A percentile compares a stretch with the other conserved stretches of the same genome.
Conservation (phyloP, 2,329 filamentous ascomycete genomes). For the Myotisia sp. region DNA sequence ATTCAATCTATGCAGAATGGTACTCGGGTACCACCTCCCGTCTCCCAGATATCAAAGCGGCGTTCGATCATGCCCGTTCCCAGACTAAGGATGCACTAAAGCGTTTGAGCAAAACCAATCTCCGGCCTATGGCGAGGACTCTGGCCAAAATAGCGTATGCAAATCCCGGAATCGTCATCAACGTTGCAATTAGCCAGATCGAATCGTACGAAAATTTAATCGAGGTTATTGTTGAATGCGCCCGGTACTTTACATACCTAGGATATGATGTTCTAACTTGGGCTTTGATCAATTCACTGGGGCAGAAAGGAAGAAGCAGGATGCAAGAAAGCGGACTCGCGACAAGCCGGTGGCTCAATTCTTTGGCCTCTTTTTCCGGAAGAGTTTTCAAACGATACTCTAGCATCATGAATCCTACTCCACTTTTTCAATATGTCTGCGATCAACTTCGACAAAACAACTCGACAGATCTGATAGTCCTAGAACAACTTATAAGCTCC, state of each 20-base stretch:
- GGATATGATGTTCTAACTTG: conserved; percentile 89
- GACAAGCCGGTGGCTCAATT: conserved; percentile 83
- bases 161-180: conserved; percentile 82
- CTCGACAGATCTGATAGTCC: conserved; percentile 76
- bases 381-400: conserved; percentile 78
- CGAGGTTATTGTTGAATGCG: conserved; percentile 85
- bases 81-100: conserved; percentile 82
- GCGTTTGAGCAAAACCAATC: conserved; percentile 74
- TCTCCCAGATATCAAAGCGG: conserved; percentile 59
- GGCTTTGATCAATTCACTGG: conserved; percentile 65
- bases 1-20: conserved; percentile 88
- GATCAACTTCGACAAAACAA: conserved; percentile 70
- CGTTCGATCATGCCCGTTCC: conserved; percentile 60
- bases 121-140: conserved; percentile 69
- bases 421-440: conserved; percentile 79
- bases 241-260: conserved; percentile 80
- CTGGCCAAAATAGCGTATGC: conserved; percentile 86
- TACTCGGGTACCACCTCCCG: conserved; percentile 65
- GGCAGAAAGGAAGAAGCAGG: conserved; percentile 42
- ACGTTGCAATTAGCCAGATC: conserved; percentile 74
- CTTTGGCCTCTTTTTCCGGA: conserved; percentile 78
- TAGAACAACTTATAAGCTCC: conserved; percentile 76
- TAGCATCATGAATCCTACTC: conserved; percentile 59
- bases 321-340: conserved; percentile 54
- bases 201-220: conserved; percentile 92